Percentiles rank a stretch among this genome's conserved stretches.
phyloP scores from a whole-genome alignment of 2,329 filamentous ascomycete genomes.

The Penicillium italicum region DNA sequence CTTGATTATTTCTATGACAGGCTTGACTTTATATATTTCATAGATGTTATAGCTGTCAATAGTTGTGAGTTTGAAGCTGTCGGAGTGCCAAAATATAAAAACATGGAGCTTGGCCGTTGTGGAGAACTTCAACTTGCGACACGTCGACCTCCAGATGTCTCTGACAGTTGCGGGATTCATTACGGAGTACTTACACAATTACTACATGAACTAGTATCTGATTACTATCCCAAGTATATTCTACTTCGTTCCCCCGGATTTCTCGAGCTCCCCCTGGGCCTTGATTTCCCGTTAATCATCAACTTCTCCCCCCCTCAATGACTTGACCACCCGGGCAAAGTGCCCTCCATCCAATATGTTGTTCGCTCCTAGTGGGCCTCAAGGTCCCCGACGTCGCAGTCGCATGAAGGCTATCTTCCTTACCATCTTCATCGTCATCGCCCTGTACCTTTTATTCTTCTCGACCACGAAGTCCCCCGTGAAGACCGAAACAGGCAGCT shows the following conservation, averaged over 20 bases:
- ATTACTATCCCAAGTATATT: neutral
- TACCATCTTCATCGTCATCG: slow-evolving; percentile 33
- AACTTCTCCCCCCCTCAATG: slow-evolving; percentile 8
- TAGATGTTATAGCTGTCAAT: neutral
- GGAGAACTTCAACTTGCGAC: slow-evolving; percentile 1
- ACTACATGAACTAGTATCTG: neutral
- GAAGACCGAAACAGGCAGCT: slow-evolving; percentile 14
- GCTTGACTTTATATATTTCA: neutral
- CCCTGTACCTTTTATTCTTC: slow-evolving; percentile 35
- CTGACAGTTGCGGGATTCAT: neutral
- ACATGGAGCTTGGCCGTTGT: neutral
- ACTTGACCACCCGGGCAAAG: slow-evolving; percentile 15
- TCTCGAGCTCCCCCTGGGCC: neutral
- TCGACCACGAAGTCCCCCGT: slow-evolving; percentile 11
- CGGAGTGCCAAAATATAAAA: neutral
- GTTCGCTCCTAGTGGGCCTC: slow-evolving; percentile 33
- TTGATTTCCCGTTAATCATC: neutral
- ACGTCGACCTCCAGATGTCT: neutral
- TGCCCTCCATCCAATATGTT: slow-evolving; percentile 25
- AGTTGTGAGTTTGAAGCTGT: too few species aligned
- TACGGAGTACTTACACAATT: neutral
- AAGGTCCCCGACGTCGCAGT: slow-evolving; percentile 35
- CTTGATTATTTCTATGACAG: too few species aligned
- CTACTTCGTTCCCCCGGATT: neutral
- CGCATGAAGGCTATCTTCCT: slow-evolving; percentile 34